Percentiles rank a stretch among this genome's conserved stretches.
phyloP scores from a whole-genome alignment of 371 early-diverging fungal species.

The Lichtheimia corymbifera region DNA sequence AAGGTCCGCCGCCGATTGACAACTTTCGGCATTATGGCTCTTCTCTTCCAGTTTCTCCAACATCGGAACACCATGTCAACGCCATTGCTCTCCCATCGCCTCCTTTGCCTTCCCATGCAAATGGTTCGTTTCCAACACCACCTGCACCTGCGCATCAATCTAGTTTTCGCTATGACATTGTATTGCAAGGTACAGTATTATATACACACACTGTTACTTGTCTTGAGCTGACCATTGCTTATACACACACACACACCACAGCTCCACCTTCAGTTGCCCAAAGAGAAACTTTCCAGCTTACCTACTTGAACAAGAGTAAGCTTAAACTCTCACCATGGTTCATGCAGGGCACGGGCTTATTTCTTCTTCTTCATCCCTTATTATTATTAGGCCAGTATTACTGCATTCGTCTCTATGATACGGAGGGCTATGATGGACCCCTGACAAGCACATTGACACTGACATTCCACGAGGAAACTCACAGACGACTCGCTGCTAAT shows the following conservation, averaged over 20 bases:
- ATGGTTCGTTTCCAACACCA: too few species aligned
- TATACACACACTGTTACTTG: too few species aligned
- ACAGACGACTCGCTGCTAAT: constrained; percentile 63
- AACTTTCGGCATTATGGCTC: too few species aligned
- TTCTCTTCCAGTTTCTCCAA: too few species aligned
- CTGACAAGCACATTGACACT: constrained; percentile 61
- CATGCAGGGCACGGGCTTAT: too few species aligned
- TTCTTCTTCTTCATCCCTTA: not conserved
- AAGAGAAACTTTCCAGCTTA: constrained; percentile 54
- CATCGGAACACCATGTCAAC: too few species aligned
- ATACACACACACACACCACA: constrained; percentile 48
- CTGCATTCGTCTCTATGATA: constrained; percentile 12
- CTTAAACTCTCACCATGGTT: constrained; percentile 27
- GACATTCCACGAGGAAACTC: constrained; percentile 73
- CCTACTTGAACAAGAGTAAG: constrained; percentile 61
- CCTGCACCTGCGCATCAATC: not conserved
- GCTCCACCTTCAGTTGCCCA: constrained; percentile 64
- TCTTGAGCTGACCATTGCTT: constrained; percentile 17
- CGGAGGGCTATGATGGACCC: constrained; percentile 38
- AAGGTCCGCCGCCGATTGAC: too few species aligned
- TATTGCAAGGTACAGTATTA: constrained; percentile 25
- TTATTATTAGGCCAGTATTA: constrained; percentile 17
- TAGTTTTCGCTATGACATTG: constrained; percentile 26
- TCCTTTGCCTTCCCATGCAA: too few species aligned
- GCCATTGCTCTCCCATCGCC: too few species aligned